phyloP scores from a whole-genome alignment of 441 rosid genomes.

The Aleurites moluccanus region DNA sequence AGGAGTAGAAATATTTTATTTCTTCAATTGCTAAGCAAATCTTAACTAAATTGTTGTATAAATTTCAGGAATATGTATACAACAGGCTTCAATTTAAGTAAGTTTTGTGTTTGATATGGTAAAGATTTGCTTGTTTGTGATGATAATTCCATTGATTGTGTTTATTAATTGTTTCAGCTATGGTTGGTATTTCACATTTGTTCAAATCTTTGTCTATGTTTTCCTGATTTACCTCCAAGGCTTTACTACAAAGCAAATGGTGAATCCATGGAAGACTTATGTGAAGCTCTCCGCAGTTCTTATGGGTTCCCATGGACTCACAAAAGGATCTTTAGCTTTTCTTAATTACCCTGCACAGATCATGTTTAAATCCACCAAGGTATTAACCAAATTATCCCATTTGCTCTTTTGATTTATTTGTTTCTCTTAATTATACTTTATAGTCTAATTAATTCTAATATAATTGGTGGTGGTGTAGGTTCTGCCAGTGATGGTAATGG shows the following conservation, averaged over 20 bases:
- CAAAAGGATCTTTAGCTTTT: slow-evolving; percentile 89
- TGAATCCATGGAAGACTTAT: slow-evolving; percentile 92
- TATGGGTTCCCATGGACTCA: slow-evolving; percentile 92
- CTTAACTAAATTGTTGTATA: not conserved
- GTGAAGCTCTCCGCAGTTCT: slow-evolving; percentile 90
- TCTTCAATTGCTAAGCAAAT: not conserved
- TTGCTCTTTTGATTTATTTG: not conserved
- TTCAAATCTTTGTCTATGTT: slow-evolving; percentile 81
- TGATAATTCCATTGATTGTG: not conserved
- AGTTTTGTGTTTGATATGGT: slow-evolving; percentile 1
- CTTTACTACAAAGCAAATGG: slow-evolving; percentile 73
- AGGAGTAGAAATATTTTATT: no score
- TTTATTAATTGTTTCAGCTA: slow-evolving; percentile 46
- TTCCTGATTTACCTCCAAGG: slow-evolving; percentile 77
- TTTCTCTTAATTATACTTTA: not conserved
- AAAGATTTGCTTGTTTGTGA: not conserved
- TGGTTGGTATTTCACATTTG: slow-evolving; percentile 93
- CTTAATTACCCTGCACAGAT: slow-evolving; percentile 95
- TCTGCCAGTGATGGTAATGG: slow-evolving; percentile 92
- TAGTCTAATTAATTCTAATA: not conserved
- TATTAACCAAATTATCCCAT: slow-evolving; percentile 3
- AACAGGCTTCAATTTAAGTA: slow-evolving; percentile 86
- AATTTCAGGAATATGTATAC: slow-evolving; percentile 83
- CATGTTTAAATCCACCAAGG: slow-evolving; percentile 97
- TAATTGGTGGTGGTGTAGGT: slow-evolving; percentile 42